Conservation (phyloP, 2,329 filamentous ascomycete genomes). For the Waltergamsia citrina region DNA sequence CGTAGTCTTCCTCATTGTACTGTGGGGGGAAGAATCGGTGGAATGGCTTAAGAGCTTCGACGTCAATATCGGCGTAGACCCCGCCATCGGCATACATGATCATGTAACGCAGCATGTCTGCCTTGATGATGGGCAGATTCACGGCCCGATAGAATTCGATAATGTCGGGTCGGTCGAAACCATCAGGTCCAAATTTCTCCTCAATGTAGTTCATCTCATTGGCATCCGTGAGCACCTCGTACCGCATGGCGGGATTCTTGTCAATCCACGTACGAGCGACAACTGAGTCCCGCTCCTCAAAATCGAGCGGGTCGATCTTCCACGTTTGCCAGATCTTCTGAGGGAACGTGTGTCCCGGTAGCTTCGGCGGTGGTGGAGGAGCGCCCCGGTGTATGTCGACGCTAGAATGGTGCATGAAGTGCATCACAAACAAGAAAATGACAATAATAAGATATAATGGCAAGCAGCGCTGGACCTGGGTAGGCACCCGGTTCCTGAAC, state of each 20-base stretch:
- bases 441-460: conserved; percentile 34
- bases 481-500: conserved; percentile 29
- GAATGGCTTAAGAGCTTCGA: conserved; percentile 42
- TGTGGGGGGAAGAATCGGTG: conserved; percentile 17
- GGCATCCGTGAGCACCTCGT: conserved; percentile 8
- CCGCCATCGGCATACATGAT: conserved; percentile 20
- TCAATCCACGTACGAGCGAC: conserved; percentile 9
- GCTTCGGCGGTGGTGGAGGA: not conserved
- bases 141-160: conserved; percentile 5
- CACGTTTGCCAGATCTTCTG: conserved; percentile 35
- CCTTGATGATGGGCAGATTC: conserved; percentile 15
- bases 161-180: conserved; percentile 42
- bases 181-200: conserved; percentile 53
- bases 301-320: conserved; percentile 39
- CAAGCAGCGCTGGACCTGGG: conserved; percentile 36
- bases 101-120: conserved; percentile 17
- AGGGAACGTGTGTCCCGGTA: conserved; percentile 23
- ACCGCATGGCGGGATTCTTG: conserved; percentile 7
- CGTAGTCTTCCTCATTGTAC: conserved; percentile 54
- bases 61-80: conserved; percentile 24
- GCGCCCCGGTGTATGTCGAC: conserved; percentile 6
- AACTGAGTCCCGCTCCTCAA: conserved; percentile 4
- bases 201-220: conserved; percentile 51
- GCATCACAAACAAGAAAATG: conserved; percentile 33
- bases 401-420: conserved; percentile 13